Evolutionary conservation across 495 filamentous ascomycete genomes (phyloP).

Genomic region (Elasticomyces elasticus): DNA sequence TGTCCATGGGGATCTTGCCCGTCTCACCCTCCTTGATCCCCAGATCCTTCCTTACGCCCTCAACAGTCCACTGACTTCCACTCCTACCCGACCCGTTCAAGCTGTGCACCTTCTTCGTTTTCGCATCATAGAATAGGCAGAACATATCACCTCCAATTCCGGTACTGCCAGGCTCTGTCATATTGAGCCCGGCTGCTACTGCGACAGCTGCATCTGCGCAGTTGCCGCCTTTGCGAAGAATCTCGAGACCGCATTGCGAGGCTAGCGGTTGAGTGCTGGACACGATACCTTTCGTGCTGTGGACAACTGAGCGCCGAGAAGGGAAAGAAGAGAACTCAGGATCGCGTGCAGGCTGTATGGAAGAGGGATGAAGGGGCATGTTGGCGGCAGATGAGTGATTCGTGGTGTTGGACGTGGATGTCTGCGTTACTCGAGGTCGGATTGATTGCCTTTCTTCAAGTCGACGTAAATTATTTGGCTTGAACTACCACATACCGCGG

Average conservation of each 20-base stretch:
- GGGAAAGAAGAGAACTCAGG: conserved; percentile 60
- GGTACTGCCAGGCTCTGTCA: conserved; percentile 86
- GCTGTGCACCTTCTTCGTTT: conserved; percentile 68
- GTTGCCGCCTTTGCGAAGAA: conserved; percentile 82
- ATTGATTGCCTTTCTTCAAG: not conserved
- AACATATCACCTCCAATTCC: conserved; percentile 99
- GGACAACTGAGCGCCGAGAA: conserved; percentile 80
- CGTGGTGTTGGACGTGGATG: too few species aligned
- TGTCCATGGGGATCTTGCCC: conserved; percentile 63
- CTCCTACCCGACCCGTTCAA: conserved; percentile 88
- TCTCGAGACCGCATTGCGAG: conserved; percentile 71
- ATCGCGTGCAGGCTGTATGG: conserved; percentile 33
- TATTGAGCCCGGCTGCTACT: conserved; percentile 77
- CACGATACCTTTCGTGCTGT: conserved; percentile 88
- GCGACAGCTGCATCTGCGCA: conserved; percentile 93
- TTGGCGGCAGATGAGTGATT: not conserved
- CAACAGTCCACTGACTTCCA: conserved; percentile 56
- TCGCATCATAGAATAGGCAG: conserved; percentile 83
- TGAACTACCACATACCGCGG: not conserved
- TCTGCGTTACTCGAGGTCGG: not conserved
- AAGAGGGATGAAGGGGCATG: conserved; percentile 17
- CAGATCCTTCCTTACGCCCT: conserved; percentile 57
- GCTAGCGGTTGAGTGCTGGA: conserved; percentile 87
- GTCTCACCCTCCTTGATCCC: conserved; percentile 50
- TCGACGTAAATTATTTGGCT: not conserved